A percentile compares a stretch with the other conserved stretches of the same genome.
phyloP scores from a whole-genome alignment of 2,329 filamentous ascomycete species.

The Hypoxylon sp. region DNA sequence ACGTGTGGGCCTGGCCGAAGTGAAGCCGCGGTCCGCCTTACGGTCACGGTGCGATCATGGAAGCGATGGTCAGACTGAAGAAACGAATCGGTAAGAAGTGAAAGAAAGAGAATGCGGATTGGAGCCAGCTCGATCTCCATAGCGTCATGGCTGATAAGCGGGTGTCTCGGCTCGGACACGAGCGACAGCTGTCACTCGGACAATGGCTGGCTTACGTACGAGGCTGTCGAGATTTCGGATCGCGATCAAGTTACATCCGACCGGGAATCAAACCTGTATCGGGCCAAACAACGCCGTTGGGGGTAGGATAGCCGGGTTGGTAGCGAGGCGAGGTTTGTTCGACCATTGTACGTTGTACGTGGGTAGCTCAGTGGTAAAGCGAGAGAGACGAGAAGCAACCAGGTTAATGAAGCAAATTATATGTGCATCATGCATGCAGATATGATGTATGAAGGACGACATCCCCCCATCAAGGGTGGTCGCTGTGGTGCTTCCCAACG shows the following conservation, averaged over 20 bases:
- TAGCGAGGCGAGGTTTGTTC: slow-evolving; percentile 14
- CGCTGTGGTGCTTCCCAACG: slow-evolving; percentile 36
- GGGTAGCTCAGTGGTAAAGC: background rate
- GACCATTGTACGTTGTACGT: slow-evolving; percentile 14
- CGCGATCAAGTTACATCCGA: slow-evolving; percentile 44
- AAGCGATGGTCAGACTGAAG: background rate
- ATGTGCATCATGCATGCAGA: slow-evolving; percentile 27
- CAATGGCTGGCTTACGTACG: slow-evolving; percentile 37
- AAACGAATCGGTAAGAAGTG: slow-evolving; percentile 4
- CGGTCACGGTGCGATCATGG: slow-evolving; percentile 5
- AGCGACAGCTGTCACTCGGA: slow-evolving; percentile 36
- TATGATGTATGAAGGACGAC: slow-evolving; percentile 12
- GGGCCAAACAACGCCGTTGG: slow-evolving; percentile 6
- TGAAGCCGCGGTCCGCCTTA: slow-evolving; percentile 24
- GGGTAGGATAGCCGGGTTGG: slow-evolving; percentile 13
- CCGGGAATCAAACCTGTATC: slow-evolving; percentile 29
- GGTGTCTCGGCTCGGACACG: slow-evolving; percentile 15
- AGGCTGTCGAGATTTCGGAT: slow-evolving; percentile 25
- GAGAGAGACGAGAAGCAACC: background rate
- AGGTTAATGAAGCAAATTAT: slow-evolving; percentile 6
- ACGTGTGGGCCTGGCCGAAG: slow-evolving; percentile 68
- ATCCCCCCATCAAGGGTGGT: slow-evolving; percentile 24
- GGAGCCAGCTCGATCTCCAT: slow-evolving; percentile 27
- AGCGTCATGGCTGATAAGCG: slow-evolving; percentile 19
- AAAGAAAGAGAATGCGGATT: slow-evolving; percentile 3